Evolutionary conservation across 2,329 filamentous ascomycete species (phyloP).

Genomic region (Aspergillus transmontanensis): DNA sequence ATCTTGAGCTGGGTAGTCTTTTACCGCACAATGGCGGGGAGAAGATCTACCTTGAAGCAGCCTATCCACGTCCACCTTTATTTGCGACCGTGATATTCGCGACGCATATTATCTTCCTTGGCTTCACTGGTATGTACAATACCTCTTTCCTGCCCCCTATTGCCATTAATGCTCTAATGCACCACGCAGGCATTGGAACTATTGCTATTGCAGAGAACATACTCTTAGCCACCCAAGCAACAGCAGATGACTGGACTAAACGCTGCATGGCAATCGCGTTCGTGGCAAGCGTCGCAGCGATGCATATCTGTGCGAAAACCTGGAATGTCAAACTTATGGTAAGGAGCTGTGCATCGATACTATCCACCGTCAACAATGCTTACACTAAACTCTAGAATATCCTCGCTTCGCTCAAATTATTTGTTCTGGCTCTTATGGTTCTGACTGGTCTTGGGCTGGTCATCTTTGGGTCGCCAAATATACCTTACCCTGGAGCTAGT

Average conservation of each 20-base stretch:
- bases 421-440: constrained; percentile 67
- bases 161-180: not conserved
- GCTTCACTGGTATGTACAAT: constrained; percentile 51
- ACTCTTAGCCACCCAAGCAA: constrained; percentile 63
- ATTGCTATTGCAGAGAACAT: constrained; percentile 73
- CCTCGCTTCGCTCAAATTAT: constrained; percentile 67
- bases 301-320: constrained; percentile 65
- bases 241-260: constrained; percentile 68
- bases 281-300: constrained; percentile 65
- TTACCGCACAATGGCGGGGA: constrained; percentile 67
- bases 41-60: constrained; percentile 71
- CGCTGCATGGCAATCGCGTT: constrained; percentile 67
- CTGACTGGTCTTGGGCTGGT: constrained; percentile 64
- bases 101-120: constrained; percentile 62
- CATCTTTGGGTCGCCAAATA: constrained; percentile 58
- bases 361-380: not conserved
- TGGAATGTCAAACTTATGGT: constrained; percentile 67
- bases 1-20: constrained; percentile 68
- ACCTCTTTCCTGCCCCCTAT: not conserved
- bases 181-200: constrained; percentile 57
- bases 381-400: constrained; percentile 47
- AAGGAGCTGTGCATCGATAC: not conserved
- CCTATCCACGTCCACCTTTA: constrained; percentile 62
- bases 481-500: constrained; percentile 62
- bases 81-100: constrained; percentile 65